Evolutionary conservation across 2,329 filamentous ascomycete genomes (phyloP).

Genomic region (Aspergillus pseudoglaucus): DNA sequence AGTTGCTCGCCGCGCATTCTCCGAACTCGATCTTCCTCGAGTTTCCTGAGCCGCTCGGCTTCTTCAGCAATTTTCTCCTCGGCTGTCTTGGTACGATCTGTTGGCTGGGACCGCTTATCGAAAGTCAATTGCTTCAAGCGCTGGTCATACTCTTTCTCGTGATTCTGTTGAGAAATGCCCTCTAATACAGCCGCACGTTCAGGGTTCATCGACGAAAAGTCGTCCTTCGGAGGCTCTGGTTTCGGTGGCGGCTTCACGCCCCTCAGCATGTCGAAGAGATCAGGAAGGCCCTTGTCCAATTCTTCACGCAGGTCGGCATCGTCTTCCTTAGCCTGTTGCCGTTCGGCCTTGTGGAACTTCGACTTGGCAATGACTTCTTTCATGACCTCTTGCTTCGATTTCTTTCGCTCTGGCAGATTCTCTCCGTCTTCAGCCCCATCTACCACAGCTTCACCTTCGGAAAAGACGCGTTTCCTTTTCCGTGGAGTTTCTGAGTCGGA

Average conservation of each 20-base stretch:
- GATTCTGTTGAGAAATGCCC: constrained; percentile 56
- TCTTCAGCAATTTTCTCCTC: constrained; percentile 78
- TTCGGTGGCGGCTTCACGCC: constrained; percentile 50
- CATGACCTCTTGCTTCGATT: constrained; percentile 95
- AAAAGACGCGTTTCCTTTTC: constrained; percentile 46
- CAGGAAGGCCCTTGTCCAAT: constrained; percentile 74
- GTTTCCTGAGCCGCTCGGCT: constrained; percentile 65
- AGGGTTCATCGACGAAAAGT: constrained; percentile 52
- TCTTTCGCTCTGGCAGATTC: constrained; percentile 72
- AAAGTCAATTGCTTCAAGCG: constrained; percentile 73
- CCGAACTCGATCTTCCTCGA: constrained; percentile 74
- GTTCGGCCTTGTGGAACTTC: constrained; percentile 89
- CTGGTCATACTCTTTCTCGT: constrained; percentile 83
- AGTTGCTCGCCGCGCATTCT: constrained; percentile 82
- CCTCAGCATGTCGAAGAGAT: constrained; percentile 66
- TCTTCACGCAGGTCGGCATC: constrained; percentile 81
- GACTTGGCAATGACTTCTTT: constrained; percentile 97
- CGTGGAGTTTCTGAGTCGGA: constrained; percentile 48
- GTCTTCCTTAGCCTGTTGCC: constrained; percentile 85
- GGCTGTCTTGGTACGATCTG: constrained; percentile 82
- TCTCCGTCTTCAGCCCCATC: constrained; percentile 48
- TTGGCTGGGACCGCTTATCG: constrained; percentile 78
- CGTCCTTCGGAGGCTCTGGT: constrained; percentile 40
- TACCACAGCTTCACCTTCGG: constrained; percentile 38
- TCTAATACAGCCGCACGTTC: constrained; percentile 56